Base-by-base conservation (phyloP, 768 basidiomycete genomes). In the Mycena rebaudengoi region DNA sequence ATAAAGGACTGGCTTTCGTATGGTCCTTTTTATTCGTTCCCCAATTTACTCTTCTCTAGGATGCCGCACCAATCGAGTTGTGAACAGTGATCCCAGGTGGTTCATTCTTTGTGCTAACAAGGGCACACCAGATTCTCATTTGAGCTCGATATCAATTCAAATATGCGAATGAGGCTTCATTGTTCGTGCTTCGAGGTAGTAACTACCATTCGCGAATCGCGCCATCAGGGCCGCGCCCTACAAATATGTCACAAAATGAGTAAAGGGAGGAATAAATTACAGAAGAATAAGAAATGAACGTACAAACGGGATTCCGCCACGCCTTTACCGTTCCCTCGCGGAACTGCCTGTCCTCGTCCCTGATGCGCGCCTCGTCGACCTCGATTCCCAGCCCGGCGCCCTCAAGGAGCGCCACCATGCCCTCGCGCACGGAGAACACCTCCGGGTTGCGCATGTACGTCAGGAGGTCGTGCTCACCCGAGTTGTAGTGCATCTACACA, bases 401-500 rank as follows among this genome's bases (percentile, higher is more conserved):
- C 81, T 71, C 76, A 56, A 13, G 86, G 75, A 20, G 81, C 75
- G 25, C 77, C 70, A 58, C 90, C 75, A 68, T 85, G 78, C 5
- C 89, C 86, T 86, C 79, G 39, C 78, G 76, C 13, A 90, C 82
- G 5, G 78, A 72, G 67, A 90, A 89, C 2, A 89, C 82, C 3
- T 75, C 72, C 5, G 86, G 78, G 63, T 87, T 80, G 25, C 69
- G 69, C 41, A 91, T 72, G 74, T 88, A 90, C 1, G 88, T 89
- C 67, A 85, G 80, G 13, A 90, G 79, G 71, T 91, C 90, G 40
- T 85, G 85, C 11, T 70, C 70, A 37, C 80, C 82, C 37, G 79
- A 73, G 73, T 91, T 90, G 75, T 88, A 90, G 71, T 90, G 87
- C 48, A 90, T 88, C 86, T 88, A 51, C 28, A 5, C 37, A 10